phyloP scores from a whole-genome alignment of 139 green algal species.

The Chlorella vulgaris region DNA sequence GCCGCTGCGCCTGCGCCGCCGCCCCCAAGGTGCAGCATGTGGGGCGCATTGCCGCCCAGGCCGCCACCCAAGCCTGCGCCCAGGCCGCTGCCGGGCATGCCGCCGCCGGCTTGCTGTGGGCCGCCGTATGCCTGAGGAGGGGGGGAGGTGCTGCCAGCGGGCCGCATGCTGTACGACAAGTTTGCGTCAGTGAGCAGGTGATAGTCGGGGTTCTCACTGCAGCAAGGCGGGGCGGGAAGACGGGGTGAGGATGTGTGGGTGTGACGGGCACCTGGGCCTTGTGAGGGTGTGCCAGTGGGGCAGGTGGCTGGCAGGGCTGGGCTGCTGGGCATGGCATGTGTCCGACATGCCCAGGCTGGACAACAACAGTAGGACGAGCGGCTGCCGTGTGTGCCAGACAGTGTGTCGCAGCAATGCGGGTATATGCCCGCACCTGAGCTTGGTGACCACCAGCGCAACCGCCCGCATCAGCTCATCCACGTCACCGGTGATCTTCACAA shows the following conservation, averaged over 20 bases:
- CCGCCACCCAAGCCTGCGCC: background rate
- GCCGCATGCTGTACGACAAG: slow-evolving; percentile 34
- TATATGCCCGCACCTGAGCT: slow-evolving; percentile 60
- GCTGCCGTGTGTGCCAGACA: too few relatives aligned
- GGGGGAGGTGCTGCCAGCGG: too few relatives aligned
- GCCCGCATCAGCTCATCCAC: slow-evolving; percentile 77
- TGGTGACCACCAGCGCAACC: slow-evolving; percentile 76
- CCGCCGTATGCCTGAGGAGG: slow-evolving; percentile 19
- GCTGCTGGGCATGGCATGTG: too few relatives aligned
- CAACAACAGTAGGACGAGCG: too few relatives aligned
- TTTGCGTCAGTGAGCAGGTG: slow-evolving; percentile 45
- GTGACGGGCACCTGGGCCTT: too few relatives aligned
- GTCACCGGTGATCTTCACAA: slow-evolving; percentile 76
- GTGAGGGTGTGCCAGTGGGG: too few relatives aligned
- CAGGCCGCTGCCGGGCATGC: too few relatives aligned
- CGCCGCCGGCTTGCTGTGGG: too few relatives aligned
- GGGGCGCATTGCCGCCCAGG: background rate
- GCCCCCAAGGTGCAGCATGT: slow-evolving; percentile 19
- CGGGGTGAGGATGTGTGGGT: too few relatives aligned
- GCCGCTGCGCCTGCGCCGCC: background rate
- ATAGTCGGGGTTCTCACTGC: slow-evolving; percentile 74
- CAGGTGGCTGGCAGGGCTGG: too few relatives aligned
- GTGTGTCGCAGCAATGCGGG: too few relatives aligned
- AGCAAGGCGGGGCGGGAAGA: background rate
- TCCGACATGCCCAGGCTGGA: too few relatives aligned